phyloP scores from a whole-genome alignment of 495 filamentous ascomycete species.

The Umbilicaria muhlenbergii region DNA sequence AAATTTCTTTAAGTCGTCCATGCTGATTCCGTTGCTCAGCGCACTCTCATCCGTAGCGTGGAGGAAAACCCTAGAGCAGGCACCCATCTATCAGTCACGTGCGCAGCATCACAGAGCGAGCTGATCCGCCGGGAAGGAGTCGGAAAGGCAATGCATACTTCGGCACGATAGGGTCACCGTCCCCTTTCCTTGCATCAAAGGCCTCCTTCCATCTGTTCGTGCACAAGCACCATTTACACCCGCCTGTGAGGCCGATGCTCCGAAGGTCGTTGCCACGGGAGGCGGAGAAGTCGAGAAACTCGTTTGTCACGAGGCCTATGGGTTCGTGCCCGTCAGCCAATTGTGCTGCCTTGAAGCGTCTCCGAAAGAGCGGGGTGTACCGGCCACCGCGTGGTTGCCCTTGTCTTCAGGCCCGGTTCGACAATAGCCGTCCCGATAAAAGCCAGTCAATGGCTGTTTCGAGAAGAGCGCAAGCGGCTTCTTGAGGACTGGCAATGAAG shows the following conservation, averaged over 20 bases:
- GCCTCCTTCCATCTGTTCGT: slow-evolving; percentile 27
- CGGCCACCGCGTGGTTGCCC: slow-evolving; percentile 35
- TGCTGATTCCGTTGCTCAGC: slow-evolving; percentile 12
- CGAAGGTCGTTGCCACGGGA: slow-evolving; percentile 41
- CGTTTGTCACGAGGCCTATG: slow-evolving; percentile 33
- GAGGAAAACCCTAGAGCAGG: slow-evolving; percentile 9
- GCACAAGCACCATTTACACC: slow-evolving; percentile 46
- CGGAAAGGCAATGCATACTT: slow-evolving; percentile 5
- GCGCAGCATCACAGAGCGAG: no score
- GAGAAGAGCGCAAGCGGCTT: slow-evolving; percentile 40
- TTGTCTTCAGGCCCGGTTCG: slow-evolving; percentile 26
- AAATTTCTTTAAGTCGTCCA: slow-evolving; percentile 16
- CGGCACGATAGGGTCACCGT: slow-evolving; percentile 16
- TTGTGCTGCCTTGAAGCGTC: not conserved
- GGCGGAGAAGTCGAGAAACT: slow-evolving; percentile 45
- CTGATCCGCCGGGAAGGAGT: no score
- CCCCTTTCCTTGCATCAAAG: slow-evolving; percentile 21
- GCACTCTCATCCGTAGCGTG: slow-evolving; percentile 15
- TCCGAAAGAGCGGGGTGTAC: not conserved
- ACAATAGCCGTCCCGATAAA: slow-evolving; percentile 45
- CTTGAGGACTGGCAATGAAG: slow-evolving; percentile 30
- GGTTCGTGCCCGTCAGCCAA: not conserved
- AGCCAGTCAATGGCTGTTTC: slow-evolving; percentile 40
- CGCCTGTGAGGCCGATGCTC: slow-evolving; percentile 31
- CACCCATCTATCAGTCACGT: no score